Evolutionary conservation across 441 rosid genomes (phyloP).

Genomic region (Adansonia grandidieri): DNA sequence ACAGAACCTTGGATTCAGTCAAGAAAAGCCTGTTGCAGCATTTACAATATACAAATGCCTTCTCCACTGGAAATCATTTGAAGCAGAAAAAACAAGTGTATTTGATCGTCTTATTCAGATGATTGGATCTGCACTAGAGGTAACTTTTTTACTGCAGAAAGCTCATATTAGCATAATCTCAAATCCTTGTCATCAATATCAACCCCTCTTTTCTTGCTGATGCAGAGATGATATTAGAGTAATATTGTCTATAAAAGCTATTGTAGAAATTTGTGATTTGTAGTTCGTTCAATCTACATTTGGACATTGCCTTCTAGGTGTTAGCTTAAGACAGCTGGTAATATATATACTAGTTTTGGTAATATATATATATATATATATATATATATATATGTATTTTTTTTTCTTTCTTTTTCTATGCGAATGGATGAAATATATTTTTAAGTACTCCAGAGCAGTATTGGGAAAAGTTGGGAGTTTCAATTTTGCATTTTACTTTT

Average conservation of each 20-base stretch:
- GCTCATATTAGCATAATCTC: neutral
- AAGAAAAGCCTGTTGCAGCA: constrained; percentile 84
- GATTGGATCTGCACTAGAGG: constrained; percentile 92
- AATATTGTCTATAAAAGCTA: neutral
- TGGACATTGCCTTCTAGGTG: neutral
- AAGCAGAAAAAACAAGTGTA: constrained; percentile 87
- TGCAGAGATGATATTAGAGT: neutral
- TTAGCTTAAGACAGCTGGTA: constrained; percentile 6
- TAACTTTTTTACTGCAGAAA: constrained; percentile 31
- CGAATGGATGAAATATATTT: constrained; percentile 1
- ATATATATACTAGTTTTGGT: neutral
- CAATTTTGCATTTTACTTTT: neutral
- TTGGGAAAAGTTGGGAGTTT: neutral
- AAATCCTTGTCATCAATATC: neutral
- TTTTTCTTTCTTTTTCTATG: neutral
- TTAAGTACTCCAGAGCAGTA: neutral
- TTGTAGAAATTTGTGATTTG: constrained; percentile 1
- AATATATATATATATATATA: too few relatives aligned
- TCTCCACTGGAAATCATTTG: constrained; percentile 84
- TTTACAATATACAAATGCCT: constrained; percentile 90
- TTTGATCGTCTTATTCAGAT: constrained; percentile 90
- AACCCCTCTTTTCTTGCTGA: neutral
- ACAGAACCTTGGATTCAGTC: constrained; percentile 69
- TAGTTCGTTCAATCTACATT: neutral
- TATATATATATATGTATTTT: neutral